Conservation (phyloP, 345 rosid species). For the Mercurialis annua region DNA sequence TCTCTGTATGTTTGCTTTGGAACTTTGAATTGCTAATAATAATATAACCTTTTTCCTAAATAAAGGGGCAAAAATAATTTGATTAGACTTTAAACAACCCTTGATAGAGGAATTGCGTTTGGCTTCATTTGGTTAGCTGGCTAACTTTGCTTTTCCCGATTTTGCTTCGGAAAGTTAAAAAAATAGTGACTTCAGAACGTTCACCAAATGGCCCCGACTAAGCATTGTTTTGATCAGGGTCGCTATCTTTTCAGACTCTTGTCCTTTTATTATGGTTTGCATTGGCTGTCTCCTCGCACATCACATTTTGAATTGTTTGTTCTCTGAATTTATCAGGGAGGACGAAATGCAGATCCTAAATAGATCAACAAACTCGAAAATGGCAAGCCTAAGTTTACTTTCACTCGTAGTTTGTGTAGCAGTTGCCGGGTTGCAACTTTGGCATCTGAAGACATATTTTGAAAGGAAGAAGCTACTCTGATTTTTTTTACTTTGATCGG, state of each 20-base stretch:
- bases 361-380: slow-evolving; percentile 55
- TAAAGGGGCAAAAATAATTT: background rate
- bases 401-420: slow-evolving; percentile 66
- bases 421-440: slow-evolving; percentile 68
- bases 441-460: slow-evolving; percentile 87
- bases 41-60: background rate
- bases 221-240: background rate
- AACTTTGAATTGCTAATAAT: background rate
- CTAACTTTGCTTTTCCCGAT: background rate
- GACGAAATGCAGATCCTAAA: slow-evolving; percentile 83
- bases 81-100: background rate
- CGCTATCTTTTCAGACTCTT: background rate
- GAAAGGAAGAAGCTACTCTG: slow-evolving; percentile 83
- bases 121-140: background rate
- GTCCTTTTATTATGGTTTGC: background rate
- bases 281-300: background rate
- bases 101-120: background rate
- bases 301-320: background rate
- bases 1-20: background rate
- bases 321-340: slow-evolving; percentile 43
- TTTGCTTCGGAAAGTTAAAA: background rate
- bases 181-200: background rate
- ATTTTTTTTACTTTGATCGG: slow-evolving; percentile 25
- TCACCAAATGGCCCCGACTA: background rate
- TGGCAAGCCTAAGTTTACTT: slow-evolving; percentile 55